Conservation (phyloP, 305 asterid species). For the Plantago lanceolata region DNA sequence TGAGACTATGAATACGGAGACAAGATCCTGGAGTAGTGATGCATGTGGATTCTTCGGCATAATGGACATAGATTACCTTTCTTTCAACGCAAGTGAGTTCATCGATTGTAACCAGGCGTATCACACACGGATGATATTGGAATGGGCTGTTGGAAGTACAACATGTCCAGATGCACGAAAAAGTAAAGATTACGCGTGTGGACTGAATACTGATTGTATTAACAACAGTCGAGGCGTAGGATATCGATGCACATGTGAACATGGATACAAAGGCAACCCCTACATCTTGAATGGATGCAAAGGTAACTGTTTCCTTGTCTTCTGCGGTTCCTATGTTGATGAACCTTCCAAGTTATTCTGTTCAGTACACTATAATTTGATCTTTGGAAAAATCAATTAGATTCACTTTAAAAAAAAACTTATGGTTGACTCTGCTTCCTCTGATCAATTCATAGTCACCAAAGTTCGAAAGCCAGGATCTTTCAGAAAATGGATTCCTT, state of each 20-base stretch:
- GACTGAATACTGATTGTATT: slow-evolving; percentile 21
- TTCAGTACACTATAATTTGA: too few species aligned
- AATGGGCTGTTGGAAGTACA: slow-evolving; percentile 33
- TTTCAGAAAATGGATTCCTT: too few species aligned
- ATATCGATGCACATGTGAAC: slow-evolving; percentile 29
- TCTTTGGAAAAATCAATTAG: too few species aligned
- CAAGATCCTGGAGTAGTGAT: slow-evolving; percentile 10
- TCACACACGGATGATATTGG: neutral
- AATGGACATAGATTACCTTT: slow-evolving; percentile 17
- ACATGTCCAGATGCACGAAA: slow-evolving; percentile 27
- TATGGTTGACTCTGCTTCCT: too few species aligned
- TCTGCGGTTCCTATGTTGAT: too few species aligned
- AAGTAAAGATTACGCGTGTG: slow-evolving; percentile 20
- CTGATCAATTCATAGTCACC: too few species aligned
- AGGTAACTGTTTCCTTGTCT: too few species aligned
- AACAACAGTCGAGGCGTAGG: slow-evolving; percentile 19
- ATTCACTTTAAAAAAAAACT: too few species aligned
- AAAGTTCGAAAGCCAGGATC: too few species aligned
- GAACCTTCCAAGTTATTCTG: too few species aligned
- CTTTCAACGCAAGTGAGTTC: slow-evolving; percentile 1
- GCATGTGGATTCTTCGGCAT: slow-evolving; percentile 23
- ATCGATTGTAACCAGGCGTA: slow-evolving; percentile 13
- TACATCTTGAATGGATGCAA: slow-evolving; percentile 34
- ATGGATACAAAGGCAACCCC: slow-evolving; percentile 38
- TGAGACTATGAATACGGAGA: slow-evolving; percentile 26